Conservation (phyloP, 495 filamentous ascomycete genomes). For the Bryoglossum gracile region DNA sequence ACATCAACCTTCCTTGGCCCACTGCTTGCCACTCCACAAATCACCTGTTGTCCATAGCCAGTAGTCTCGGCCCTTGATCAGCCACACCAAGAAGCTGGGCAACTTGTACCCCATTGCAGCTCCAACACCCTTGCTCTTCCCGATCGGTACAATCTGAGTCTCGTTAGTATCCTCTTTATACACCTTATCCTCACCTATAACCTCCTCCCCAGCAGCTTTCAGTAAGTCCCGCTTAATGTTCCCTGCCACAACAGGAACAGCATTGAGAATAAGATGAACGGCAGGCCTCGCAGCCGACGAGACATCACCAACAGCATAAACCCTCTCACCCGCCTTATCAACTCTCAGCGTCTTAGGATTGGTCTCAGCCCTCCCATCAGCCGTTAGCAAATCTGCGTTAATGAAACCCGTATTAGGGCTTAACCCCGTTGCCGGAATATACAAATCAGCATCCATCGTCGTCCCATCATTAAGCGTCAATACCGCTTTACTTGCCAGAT, state of each 20-base stretch:
- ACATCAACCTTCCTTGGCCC: slow-evolving; percentile 39
- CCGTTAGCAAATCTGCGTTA: slow-evolving; percentile 16
- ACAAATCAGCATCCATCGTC: slow-evolving; percentile 29
- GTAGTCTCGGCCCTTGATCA: slow-evolving; percentile 57
- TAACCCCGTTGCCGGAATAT: slow-evolving; percentile 32
- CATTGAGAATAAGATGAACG: slow-evolving; percentile 24
- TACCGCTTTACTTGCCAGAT: slow-evolving; percentile 18
- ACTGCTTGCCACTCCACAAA: slow-evolving; percentile 47
- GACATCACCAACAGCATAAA: slow-evolving; percentile 34
- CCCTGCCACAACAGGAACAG: slow-evolving; percentile 28
- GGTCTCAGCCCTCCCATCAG: slow-evolving; percentile 28
- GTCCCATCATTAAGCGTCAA: slow-evolving; percentile 30
- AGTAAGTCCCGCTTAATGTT: slow-evolving; percentile 30
- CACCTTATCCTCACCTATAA: slow-evolving; percentile 18
- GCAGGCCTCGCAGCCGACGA: slow-evolving; percentile 26
- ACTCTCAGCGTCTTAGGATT: slow-evolving; percentile 30
- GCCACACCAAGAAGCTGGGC: slow-evolving; percentile 49
- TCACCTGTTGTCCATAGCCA: slow-evolving; percentile 42
- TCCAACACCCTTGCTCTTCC: slow-evolving; percentile 44
- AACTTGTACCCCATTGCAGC: slow-evolving; percentile 44
- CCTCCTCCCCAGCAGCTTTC: slow-evolving; percentile 21
- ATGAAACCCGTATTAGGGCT: slow-evolving; percentile 34
- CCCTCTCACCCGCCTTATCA: slow-evolving; percentile 19
- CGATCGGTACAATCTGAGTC: slow-evolving; percentile 48
- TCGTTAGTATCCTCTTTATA: slow-evolving; percentile 36